phyloP scores from a whole-genome alignment of 371 early-diverging fungal genomes.

The Mortierella sp. region DNA sequence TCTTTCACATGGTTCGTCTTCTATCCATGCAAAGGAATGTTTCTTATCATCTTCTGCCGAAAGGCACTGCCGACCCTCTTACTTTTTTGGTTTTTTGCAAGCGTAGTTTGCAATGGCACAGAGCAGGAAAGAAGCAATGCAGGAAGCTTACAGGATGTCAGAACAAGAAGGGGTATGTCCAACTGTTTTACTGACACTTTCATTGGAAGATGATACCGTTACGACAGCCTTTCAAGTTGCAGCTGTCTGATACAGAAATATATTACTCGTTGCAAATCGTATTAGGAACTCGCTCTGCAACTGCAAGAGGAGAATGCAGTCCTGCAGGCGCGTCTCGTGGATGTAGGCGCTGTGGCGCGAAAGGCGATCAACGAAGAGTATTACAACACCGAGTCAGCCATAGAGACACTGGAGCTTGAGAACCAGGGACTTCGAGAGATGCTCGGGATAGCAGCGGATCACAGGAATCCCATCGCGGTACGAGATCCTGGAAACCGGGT shows the following conservation, averaged over 20 bases:
- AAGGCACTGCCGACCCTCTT: background rate
- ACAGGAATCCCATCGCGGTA: conserved; percentile 8
- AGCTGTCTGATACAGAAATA: background rate
- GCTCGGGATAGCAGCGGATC: conserved; percentile 41
- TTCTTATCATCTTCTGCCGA: background rate
- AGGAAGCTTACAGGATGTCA: conserved; percentile 42
- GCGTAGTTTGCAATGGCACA: conserved; percentile 47
- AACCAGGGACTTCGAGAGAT: conserved; percentile 50
- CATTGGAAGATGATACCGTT: too few species aligned
- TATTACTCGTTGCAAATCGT: background rate
- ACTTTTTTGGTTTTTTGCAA: background rate
- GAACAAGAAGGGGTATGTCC: conserved; percentile 42
- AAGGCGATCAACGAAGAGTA: conserved; percentile 44
- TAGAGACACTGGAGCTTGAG: conserved; percentile 42
- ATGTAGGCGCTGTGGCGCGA: conserved; percentile 42
- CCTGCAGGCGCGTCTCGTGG: conserved; percentile 35
- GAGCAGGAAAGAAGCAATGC: conserved; percentile 45
- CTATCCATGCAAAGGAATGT: background rate
- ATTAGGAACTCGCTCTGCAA: conserved; percentile 28
- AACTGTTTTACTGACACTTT: background rate
- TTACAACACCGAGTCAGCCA: conserved; percentile 45
- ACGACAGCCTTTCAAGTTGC: background rate
- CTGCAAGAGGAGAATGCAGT: conserved; percentile 37
- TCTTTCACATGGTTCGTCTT: background rate
- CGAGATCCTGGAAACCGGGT: conserved; percentile 36